Base-by-base conservation (phyloP, 441 rosid genomes). In the Adansonia gregorii region DNA sequence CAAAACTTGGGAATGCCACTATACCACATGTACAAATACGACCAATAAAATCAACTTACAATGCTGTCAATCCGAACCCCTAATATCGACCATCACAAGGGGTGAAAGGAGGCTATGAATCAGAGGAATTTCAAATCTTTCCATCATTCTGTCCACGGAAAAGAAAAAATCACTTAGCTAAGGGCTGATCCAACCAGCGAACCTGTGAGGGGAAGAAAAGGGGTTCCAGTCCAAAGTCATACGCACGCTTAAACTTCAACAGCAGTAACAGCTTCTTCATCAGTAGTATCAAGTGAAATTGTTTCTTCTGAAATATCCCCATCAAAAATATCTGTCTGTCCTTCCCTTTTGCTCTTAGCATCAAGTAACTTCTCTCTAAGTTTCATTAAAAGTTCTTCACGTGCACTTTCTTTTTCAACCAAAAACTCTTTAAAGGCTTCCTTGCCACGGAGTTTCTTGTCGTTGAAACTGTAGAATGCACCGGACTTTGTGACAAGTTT, bases 231-330 rank as follows among this genome's bases (percentile, higher is more conserved):
- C 24, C 69, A 17, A 17, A 54, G 14, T 20, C 6, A 17, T 46
- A 46, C 19, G 11, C 72, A 58, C 0, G 17, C 72, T 80, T 84
- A 91, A 27, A 88, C 94, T 79, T 90, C 91, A 73, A 82, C 90
- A 10, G 88, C 97, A 17, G 84, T 78, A 61, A 76, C 83, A 60
- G 89, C 59, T 80, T 95, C 99, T 85, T 93, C 98, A 78, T 95
- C 98, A 0, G 92, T 89, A 55, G 79, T 78, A 54, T 93, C 93
- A 15, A 90, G 72, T 39, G 92, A 60, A 80, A 87, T 41, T 31
- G 80, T 56, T 81, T 87, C 91, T 77, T 80, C 84, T 0, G 55
- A 35, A 1, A 84, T 48, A 76, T 83, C 88, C 75, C 65, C 85
- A 59, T 83, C 90, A 0, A 39, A 43, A 45, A 67, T 48, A 74